phyloP scores from a whole-genome alignment of 495 filamentous ascomycete species.

The Aspergillus indologenus region DNA sequence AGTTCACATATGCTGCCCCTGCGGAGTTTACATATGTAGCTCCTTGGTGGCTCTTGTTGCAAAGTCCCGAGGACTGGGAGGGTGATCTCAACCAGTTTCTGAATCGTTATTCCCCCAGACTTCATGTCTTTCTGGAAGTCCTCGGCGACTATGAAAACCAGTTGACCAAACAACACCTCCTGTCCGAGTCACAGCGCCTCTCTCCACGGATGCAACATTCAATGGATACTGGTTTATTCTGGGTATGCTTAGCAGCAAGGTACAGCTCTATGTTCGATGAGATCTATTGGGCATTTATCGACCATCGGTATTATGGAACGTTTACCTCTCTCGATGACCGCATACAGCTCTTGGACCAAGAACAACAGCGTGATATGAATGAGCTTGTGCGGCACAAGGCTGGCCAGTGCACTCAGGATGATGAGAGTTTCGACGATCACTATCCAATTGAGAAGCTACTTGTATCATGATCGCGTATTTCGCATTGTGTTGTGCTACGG shows the following conservation, averaged over 20 bases:
- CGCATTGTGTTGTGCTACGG: neutral
- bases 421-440: conserved; percentile 4
- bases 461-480: conserved; percentile 1
- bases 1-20: conserved; percentile 26
- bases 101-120: conserved; percentile 15
- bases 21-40: conserved; percentile 41
- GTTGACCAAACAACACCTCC: neutral
- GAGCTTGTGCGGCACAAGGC: conserved; percentile 3
- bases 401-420: neutral
- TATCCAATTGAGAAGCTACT: conserved; percentile 7
- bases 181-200: neutral
- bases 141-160: neutral
- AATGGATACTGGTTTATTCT: conserved; percentile 13
- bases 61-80: conserved; percentile 34
- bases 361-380: conserved; percentile 1
- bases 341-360: neutral
- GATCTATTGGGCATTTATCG: conserved; percentile 19
- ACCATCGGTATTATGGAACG: conserved; percentile 16
- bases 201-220: neutral
- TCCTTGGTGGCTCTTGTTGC: conserved; percentile 44
- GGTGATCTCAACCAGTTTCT: conserved; percentile 25
- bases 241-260: conserved; percentile 13
- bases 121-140: neutral
- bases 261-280: conserved; percentile 18
- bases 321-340: neutral